phyloP scores from a whole-genome alignment of 75 land plant species.

The Cunninghamia lanceolata region DNA sequence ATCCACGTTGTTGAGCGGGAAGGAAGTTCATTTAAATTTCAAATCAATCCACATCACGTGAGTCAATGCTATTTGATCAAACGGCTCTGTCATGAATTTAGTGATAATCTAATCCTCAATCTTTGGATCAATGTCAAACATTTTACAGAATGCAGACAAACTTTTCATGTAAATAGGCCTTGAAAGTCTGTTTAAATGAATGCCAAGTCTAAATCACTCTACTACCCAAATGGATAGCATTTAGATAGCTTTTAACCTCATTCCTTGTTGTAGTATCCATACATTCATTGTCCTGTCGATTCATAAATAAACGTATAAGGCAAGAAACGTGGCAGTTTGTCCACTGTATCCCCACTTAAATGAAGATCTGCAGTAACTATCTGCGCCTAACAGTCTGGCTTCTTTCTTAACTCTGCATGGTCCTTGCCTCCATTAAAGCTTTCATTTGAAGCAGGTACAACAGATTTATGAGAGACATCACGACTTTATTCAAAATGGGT shows the following conservation, averaged over 20 bases:
- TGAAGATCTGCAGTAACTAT: not conserved
- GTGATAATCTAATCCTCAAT: too few species aligned
- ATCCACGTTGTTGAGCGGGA: too few species aligned
- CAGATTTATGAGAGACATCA: not conserved
- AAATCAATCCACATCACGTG: too few species aligned
- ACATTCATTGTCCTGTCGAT: not conserved
- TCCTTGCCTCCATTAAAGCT: not conserved
- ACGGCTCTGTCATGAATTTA: too few species aligned
- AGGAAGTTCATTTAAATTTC: too few species aligned
- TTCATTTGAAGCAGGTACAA: not conserved
- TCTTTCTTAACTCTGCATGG: not conserved
- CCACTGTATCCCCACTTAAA: not conserved
- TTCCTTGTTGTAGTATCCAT: not conserved
- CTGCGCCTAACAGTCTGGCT: not conserved
- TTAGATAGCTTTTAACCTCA: not conserved
- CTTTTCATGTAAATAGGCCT: not conserved
- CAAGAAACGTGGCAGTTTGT: not conserved
- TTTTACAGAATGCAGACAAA: not conserved
- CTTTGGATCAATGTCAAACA: too few species aligned
- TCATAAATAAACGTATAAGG: not conserved
- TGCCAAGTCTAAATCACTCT: not conserved
- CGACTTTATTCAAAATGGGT: not conserved
- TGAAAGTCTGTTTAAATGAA: not conserved
- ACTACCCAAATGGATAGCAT: not conserved
- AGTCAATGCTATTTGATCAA: too few species aligned